Conservation (phyloP, 805 yeast species). For the Pichia scutulata region DNA sequence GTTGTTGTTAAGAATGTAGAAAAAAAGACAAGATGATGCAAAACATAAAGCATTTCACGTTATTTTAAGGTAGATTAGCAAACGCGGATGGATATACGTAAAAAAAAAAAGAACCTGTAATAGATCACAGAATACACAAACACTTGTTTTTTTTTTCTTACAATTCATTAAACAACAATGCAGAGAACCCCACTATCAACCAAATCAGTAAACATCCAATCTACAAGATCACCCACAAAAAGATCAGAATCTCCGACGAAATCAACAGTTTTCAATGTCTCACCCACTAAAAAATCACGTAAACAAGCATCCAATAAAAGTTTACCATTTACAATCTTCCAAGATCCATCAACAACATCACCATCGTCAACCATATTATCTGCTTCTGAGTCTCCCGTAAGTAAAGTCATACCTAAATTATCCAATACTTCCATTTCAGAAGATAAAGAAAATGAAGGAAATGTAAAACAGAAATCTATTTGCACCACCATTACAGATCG, state of each 20-base stretch:
- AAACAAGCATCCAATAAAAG: neutral
- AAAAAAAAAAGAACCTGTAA: neutral
- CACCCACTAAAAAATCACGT: slow-evolving; percentile 8
- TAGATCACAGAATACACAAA: no score
- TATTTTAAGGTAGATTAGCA: no score
- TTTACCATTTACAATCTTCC: slow-evolving; percentile 4
- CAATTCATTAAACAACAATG: neutral
- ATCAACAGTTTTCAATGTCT: neutral
- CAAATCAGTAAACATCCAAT: slow-evolving; percentile 2
- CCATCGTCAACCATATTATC: neutral
- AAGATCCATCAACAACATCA: neutral
- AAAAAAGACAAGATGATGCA: neutral
- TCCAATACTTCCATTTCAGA: neutral
- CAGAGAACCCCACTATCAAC: slow-evolving; percentile 2
- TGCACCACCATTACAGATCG: neutral
- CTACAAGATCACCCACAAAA: slow-evolving; percentile 1
- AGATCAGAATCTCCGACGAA: slow-evolving; percentile 8
- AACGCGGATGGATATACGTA: neutral
- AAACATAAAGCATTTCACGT: no score
- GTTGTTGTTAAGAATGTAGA: neutral
- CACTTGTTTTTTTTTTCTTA: neutral
- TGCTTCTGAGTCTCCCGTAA: neutral
- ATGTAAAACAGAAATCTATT: neutral
- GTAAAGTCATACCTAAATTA: neutral
- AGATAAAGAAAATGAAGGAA: slow-evolving; percentile 5